Evolutionary conservation across 2,329 filamentous ascomycete species (phyloP).

Genomic region (Cladophialophora psammophila): DNA sequence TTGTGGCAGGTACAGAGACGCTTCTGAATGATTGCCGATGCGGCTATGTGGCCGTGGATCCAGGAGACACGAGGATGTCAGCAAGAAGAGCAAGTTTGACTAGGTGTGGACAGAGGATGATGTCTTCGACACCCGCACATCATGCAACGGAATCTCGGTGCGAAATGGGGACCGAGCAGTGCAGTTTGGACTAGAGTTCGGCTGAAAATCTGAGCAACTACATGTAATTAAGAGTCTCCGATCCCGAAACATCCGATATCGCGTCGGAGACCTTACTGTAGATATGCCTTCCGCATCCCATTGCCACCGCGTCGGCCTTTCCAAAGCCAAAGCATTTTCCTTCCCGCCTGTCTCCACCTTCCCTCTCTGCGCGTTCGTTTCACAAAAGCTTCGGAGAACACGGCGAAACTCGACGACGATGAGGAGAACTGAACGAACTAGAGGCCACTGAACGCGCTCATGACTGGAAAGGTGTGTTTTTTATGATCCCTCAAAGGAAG

Average conservation of each 20-base stretch:
- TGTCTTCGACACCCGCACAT: not conserved
- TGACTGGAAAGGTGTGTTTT: conserved; percentile 19
- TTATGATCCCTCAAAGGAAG: conserved; percentile 16
- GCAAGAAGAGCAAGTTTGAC: not conserved
- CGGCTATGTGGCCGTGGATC: not conserved
- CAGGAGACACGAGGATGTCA: not conserved
- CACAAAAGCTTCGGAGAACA: not conserved
- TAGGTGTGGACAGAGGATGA: not conserved
- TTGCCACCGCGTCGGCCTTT: not conserved
- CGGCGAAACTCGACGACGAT: not conserved
- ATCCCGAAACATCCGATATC: not conserved
- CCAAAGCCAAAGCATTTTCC: not conserved
- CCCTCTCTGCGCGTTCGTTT: not conserved
- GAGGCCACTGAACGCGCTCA: conserved; percentile 23
- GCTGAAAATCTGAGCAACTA: not conserved
- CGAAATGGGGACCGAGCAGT: not conserved
- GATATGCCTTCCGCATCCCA: not conserved
- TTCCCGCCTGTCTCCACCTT: not conserved
- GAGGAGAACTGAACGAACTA: not conserved
- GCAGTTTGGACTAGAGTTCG: not conserved
- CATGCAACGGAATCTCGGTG: conserved; percentile 5
- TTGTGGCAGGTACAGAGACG: conserved; percentile 15
- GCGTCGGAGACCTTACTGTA: not conserved
- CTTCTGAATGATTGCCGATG: not conserved
- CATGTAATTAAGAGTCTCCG: not conserved